phyloP scores from a whole-genome alignment of 768 basidiomycete species.

The Boletus tylopilopsis region DNA sequence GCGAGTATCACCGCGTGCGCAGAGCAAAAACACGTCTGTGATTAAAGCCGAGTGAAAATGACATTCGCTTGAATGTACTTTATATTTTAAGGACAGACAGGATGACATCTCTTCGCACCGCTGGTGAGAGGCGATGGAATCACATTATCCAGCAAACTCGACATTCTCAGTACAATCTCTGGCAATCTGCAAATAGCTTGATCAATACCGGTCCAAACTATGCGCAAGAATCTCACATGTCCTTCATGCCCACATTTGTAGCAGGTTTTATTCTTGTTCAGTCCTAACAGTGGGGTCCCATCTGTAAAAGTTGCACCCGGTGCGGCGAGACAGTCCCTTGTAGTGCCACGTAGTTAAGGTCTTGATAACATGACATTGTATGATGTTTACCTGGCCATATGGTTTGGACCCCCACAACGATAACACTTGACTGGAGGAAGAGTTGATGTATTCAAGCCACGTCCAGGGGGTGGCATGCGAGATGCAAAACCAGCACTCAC shows the following conservation, averaged over 20 bases:
- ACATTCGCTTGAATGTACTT: slow-evolving; percentile 14
- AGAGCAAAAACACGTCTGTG: neutral
- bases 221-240: slow-evolving; percentile 53
- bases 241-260: slow-evolving; percentile 88
- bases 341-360: slow-evolving; percentile 7
- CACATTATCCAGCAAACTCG: slow-evolving; percentile 46
- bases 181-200: slow-evolving; percentile 45
- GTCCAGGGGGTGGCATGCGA: slow-evolving; percentile 71
- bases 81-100: slow-evolving; percentile 16
- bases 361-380: neutral
- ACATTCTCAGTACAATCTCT: slow-evolving; percentile 58
- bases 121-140: slow-evolving; percentile 2
- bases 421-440: slow-evolving; percentile 86
- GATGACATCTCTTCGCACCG: slow-evolving; percentile 9
- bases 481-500: slow-evolving; percentile 50
- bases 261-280: slow-evolving; percentile 73
- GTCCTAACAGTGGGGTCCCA: slow-evolving; percentile 37
- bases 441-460: slow-evolving; percentile 69
- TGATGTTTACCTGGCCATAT: slow-evolving; percentile 64
- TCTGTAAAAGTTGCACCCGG: slow-evolving; percentile 51
- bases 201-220: slow-evolving; percentile 4
- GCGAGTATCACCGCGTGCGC: neutral
- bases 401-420: slow-evolving; percentile 85
- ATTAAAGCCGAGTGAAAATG: slow-evolving; percentile 7
- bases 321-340: slow-evolving; percentile 79